Conservation (phyloP, 2,329 filamentous ascomycete genomes). For the Colletotrichum paranaense region DNA sequence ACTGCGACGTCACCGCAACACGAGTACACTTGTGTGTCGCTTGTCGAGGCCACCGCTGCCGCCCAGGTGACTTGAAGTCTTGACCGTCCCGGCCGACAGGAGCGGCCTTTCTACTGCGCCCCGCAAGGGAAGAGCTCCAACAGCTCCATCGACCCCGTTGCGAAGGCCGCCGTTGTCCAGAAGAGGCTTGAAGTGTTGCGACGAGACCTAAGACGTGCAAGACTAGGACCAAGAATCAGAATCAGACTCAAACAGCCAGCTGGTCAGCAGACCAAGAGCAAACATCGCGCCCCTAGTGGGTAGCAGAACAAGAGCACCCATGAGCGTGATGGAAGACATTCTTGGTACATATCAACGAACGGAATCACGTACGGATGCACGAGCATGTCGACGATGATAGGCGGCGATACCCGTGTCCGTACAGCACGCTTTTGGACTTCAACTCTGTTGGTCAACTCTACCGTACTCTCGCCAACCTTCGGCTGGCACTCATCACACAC, state of each 20-base stretch:
- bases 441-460: neutral
- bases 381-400: neutral
- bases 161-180: conserved; percentile 8
- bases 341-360: neutral
- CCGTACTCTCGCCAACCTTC: neutral
- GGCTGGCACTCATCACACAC: neutral
- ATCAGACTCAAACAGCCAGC: conserved; percentile 12
- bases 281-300: neutral
- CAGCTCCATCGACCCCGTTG: neutral
- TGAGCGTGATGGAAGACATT: neutral
- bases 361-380: neutral
- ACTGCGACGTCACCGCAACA: neutral
- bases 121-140: conserved; percentile 19
- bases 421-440: conserved; percentile 3
- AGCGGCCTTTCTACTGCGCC: neutral
- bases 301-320: neutral
- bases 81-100: conserved; percentile 13
- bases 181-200: conserved; percentile 23
- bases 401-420: neutral
- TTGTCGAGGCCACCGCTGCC: neutral
- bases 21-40: neutral
- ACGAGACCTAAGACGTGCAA: conserved; percentile 2
- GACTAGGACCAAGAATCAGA: conserved; percentile 1
- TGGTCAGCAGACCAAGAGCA: conserved; percentile 24
- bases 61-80: neutral